Conservation (phyloP, 345 rosid species). For the Pistacia atlantica region DNA sequence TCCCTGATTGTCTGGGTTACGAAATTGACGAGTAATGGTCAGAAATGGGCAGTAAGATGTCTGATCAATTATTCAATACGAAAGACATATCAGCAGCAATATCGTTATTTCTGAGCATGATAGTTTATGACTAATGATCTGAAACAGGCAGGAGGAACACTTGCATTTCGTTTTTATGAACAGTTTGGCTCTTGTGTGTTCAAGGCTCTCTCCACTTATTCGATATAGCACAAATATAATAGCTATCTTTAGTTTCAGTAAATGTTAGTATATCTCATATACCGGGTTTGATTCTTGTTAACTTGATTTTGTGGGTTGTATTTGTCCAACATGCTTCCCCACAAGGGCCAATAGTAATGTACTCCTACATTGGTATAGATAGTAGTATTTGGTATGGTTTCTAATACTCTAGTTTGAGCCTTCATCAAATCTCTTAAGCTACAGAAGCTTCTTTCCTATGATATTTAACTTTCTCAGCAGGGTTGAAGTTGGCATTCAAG, state of each 20-base stretch:
- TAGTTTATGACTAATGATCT: too few species aligned
- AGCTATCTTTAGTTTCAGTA: not conserved
- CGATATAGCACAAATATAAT: not conserved
- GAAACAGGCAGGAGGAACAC: not conserved
- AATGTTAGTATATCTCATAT: not conserved
- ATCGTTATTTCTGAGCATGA: not conserved
- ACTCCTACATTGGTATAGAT: not conserved
- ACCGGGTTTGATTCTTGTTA: too few species aligned
- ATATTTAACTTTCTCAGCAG: slow-evolving; percentile 36
- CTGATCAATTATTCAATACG: not conserved
- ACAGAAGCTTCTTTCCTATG: not conserved
- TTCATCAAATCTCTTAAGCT: not conserved
- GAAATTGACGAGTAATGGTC: too few species aligned
- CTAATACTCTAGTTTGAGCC: not conserved
- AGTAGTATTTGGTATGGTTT: not conserved
- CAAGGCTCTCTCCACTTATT: not conserved
- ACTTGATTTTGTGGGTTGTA: too few species aligned
- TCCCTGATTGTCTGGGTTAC: too few species aligned
- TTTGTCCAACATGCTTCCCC: not conserved
- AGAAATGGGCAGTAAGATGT: too few species aligned
- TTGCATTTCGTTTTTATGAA: not conserved
- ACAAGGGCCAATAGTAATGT: not conserved
- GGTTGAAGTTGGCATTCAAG: slow-evolving; percentile 90
- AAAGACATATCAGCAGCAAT: not conserved
- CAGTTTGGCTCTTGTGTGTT: not conserved